A percentile compares a stretch with the other conserved stretches of the same genome.
phyloP scores from a whole-genome alignment of 768 basidiomycete genomes.

The Leccinum subtestaceum region DNA sequence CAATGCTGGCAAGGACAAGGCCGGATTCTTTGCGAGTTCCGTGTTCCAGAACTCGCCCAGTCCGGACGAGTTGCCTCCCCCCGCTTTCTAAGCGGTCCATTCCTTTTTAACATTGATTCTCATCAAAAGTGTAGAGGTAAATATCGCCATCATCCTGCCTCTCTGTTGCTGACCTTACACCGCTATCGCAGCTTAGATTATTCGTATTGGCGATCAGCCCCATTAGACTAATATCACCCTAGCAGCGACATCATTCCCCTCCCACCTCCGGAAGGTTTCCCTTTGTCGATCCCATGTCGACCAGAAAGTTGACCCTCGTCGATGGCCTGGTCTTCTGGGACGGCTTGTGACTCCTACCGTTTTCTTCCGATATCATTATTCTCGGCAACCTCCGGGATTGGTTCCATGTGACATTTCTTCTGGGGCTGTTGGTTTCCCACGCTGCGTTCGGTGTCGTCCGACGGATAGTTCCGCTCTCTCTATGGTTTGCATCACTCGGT shows the following conservation, averaged over 20 bases:
- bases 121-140: slow-evolving; percentile 41
- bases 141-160: slow-evolving; percentile 1
- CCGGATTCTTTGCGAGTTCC: slow-evolving; percentile 73
- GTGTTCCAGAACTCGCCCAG: slow-evolving; percentile 85
- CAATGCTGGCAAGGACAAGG: slow-evolving; percentile 32
- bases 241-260: slow-evolving; percentile 28
- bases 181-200: slow-evolving; percentile 32
- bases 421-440: slow-evolving; percentile 33
- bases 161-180: not conserved
- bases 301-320: slow-evolving; percentile 8
- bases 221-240: slow-evolving; percentile 38
- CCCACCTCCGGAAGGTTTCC: slow-evolving; percentile 28
- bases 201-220: slow-evolving; percentile 37
- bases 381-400: slow-evolving; percentile 37
- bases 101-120: slow-evolving; percentile 19
- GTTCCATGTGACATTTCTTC: slow-evolving; percentile 28
- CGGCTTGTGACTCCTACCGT: slow-evolving; percentile 25
- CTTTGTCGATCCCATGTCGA: slow-evolving; percentile 14
- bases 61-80: slow-evolving; percentile 76
- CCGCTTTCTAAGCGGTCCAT: slow-evolving; percentile 51
- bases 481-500: slow-evolving; percentile 30
- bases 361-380: slow-evolving; percentile 42
- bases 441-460: slow-evolving; percentile 21
- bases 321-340: slow-evolving; percentile 19
- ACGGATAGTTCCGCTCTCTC: slow-evolving; percentile 32